Percentiles rank a stretch among this genome's conserved stretches.
Conservation (phyloP, 2,329 filamentous ascomycete species). For the Ceratocystis papillata region DNA sequence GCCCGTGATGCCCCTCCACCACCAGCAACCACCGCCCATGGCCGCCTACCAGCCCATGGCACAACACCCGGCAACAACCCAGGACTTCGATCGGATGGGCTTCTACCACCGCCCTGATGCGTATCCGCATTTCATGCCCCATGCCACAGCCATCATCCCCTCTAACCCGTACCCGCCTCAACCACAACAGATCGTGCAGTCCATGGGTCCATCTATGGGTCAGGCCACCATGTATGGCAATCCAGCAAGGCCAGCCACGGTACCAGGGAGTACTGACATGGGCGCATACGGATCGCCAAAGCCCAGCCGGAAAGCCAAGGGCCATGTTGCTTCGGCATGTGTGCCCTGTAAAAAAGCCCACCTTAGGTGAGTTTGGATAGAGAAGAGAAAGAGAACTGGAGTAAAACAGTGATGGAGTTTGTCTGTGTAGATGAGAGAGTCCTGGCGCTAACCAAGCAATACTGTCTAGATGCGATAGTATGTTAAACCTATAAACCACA, state of each 20-base stretch:
- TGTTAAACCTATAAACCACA: slow-evolving; percentile 31
- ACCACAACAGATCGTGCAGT: slow-evolving; percentile 27
- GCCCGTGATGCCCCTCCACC: slow-evolving; percentile 18
- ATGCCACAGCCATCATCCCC: slow-evolving; percentile 20
- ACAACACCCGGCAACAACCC: slow-evolving; percentile 6
- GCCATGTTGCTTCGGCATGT: slow-evolving; percentile 74
- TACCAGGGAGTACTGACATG: slow-evolving; percentile 32
- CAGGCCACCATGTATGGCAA: slow-evolving; percentile 21
- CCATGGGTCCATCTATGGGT: slow-evolving; percentile 29
- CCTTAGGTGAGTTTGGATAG: slow-evolving; percentile 45
- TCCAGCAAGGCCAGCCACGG: slow-evolving; percentile 11
- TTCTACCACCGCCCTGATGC: slow-evolving; percentile 36
- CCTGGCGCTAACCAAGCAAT: slow-evolving; percentile 12
- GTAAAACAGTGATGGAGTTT: not conserved
- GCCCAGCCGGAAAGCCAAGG: slow-evolving; percentile 58
- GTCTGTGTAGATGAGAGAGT: not conserved
- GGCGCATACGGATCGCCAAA: slow-evolving; percentile 46
- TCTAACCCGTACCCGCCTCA: slow-evolving; percentile 17
- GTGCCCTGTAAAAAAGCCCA: slow-evolving; percentile 79
- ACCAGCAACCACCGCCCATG: slow-evolving; percentile 14
- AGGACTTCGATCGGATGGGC: slow-evolving; percentile 32
- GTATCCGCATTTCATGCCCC: slow-evolving; percentile 23
- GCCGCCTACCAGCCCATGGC: slow-evolving; percentile 17
- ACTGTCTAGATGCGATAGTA: slow-evolving; percentile 50
- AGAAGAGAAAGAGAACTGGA: not conserved